Conservation (phyloP, 2,329 filamentous ascomycete species). For the Paraphaeosphaeria minitans region DNA sequence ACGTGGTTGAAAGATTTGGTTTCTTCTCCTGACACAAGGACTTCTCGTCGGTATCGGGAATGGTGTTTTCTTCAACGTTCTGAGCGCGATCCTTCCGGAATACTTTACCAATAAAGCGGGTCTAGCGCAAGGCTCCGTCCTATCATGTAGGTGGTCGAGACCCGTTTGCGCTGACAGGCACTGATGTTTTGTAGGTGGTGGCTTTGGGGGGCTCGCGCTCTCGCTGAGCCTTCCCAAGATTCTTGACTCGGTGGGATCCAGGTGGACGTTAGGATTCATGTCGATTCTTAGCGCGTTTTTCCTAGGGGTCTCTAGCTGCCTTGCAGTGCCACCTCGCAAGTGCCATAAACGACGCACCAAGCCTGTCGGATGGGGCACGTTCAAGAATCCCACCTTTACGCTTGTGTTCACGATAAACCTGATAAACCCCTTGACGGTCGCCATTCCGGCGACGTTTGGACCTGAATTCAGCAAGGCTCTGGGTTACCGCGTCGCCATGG, state of each 20-base stretch:
- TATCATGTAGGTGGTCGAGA: conserved; percentile 15
- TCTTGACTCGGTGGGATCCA: conserved; percentile 50
- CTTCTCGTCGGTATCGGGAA: conserved; percentile 52
- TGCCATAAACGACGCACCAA: conserved; percentile 43
- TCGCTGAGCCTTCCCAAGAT: conserved; percentile 43
- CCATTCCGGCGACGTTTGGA: conserved; percentile 56
- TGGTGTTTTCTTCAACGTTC: conserved; percentile 52
- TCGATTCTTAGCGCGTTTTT: conserved; percentile 45
- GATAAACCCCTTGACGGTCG: conserved; percentile 52
- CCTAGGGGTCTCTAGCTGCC: conserved; percentile 42
- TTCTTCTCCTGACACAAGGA: conserved; percentile 53
- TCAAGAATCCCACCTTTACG: conserved; percentile 49
- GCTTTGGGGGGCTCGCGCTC: conserved; percentile 22
- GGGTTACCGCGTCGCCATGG: conserved; percentile 49
- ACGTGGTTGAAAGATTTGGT: conserved; percentile 35
- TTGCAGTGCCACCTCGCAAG: conserved; percentile 48
- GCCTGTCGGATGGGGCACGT: conserved; percentile 48
- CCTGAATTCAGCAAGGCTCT: conserved; percentile 54
- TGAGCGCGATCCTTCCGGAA: conserved; percentile 55
- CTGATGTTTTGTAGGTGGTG: conserved; percentile 15
- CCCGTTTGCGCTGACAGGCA: background rate
- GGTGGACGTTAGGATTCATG: conserved; percentile 52
- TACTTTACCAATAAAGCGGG: conserved; percentile 57
- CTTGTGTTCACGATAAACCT: conserved; percentile 47
- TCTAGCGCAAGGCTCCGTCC: conserved; percentile 26